A percentile compares a stretch with the other conserved stretches of the same genome.
phyloP scores from a whole-genome alignment of 352 stramenopile genomes.

The Phytophthora meadii region DNA sequence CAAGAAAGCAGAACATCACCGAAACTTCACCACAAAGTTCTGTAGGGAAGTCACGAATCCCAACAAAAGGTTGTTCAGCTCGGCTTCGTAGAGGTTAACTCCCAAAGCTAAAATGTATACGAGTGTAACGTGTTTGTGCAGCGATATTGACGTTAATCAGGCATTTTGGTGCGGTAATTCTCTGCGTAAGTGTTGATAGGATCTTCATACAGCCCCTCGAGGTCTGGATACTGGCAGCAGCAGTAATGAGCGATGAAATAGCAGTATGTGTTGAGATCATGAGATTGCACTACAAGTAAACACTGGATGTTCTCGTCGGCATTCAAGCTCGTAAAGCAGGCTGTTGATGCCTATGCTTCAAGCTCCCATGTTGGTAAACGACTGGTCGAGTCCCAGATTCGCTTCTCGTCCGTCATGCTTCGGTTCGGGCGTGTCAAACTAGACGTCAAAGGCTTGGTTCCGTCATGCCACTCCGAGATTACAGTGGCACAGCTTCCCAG shows the following conservation, averaged over 20 bases:
- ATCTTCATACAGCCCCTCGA: conserved; percentile 40
- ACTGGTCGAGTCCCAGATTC: conserved; percentile 6
- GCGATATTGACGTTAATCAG: conserved; percentile 28
- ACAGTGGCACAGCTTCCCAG: conserved; percentile 4
- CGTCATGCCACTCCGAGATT: conserved; percentile 6
- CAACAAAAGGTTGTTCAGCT: no score
- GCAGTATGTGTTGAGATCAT: conserved; percentile 12
- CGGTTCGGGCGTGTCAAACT: conserved; percentile 14
- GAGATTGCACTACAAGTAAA: no score
- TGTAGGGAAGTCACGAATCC: no score
- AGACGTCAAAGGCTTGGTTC: conserved; percentile 6
- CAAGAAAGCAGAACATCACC: no score
- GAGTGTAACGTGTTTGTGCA: conserved; percentile 26
- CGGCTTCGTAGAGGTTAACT: no score
- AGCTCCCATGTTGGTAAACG: conserved; percentile 9
- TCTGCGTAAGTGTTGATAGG: conserved; percentile 42
- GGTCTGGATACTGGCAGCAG: conserved; percentile 41
- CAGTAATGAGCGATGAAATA: conserved; percentile 45
- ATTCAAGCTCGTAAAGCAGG: no score
- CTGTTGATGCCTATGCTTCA: neutral
- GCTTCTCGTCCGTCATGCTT: neutral
- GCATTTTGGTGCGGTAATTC: conserved; percentile 41
- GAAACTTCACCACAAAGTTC: no score
- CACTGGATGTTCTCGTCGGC: no score
- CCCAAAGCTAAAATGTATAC: neutral